Base-by-base conservation (phyloP, 495 filamentous ascomycete species). In the Neurospora terricola region DNA sequence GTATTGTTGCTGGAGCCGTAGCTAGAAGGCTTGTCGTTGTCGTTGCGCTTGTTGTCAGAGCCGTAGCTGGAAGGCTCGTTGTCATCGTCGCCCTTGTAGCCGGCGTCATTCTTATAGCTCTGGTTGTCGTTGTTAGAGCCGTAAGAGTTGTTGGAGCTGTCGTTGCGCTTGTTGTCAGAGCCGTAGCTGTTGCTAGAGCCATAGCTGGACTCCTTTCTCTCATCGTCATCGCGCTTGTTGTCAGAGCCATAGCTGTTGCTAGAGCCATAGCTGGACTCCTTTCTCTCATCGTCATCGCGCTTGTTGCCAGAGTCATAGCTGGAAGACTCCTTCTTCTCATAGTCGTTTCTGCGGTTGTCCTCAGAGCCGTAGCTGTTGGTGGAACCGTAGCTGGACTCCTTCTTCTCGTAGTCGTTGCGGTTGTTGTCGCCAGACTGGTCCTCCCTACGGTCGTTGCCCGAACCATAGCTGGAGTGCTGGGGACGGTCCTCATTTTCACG, bases 21-120 rank as follows among this genome's bases (percentile, higher is more conserved):
- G 72, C 73, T 75, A 43, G 78, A 70, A 69, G 83, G 14, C 76
- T 83, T 84, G 70, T 81, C 39, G 70, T 79, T 73, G n/a, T 73
- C 83, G 84, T 85, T 43, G 30, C 78, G 71, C 27, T 27, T 69
- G n/a, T 69, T 62, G 66, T 6, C 12, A 27, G 48, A 59, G 11
- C 48, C 48, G 11, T 59, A 59, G 54, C 23, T 30, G 54, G 54
- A 66, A 18, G 54, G 54, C 54, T 62, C 2, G 54, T 62, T 23
- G 11, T 27, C 42, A 18, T 9, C 54, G 12, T 36, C 2, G 54
- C 54, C 54, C 12, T 36, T 36, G 14, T 66, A 66, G 54, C 54
- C 54, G 3, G 54, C 23, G 14, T 66, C 54, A 18, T 66, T 66
- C 54, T 66, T 66, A 9, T 66, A 66, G 54, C 54, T 36, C 54